These are phyloP conservation scores for Scleroderma bovista DNA, from an alignment of 768 basidiomycete species.

Conservation along the genomic window DNA sequence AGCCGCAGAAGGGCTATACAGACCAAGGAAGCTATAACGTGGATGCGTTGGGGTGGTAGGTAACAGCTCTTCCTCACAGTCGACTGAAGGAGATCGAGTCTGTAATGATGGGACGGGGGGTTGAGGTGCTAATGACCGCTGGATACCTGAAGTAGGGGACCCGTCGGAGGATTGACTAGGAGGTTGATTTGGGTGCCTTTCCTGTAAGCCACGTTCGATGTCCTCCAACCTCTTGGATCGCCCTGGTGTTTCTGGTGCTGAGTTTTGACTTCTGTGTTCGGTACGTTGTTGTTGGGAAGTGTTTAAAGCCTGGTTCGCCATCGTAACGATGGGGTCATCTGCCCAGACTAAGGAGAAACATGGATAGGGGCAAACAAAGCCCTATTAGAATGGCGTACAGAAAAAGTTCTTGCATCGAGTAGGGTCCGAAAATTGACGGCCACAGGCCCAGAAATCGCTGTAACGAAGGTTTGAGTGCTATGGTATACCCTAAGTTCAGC, in stretches of 20 bases:
- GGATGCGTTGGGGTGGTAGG: neutral
- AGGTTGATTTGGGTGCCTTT: neutral
- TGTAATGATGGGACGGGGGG: conserved; percentile 13
- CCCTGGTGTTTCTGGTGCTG: conserved; percentile 1
- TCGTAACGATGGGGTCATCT: conserved; percentile 18
- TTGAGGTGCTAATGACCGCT: neutral
- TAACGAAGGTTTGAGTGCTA: neutral
- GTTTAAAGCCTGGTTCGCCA: neutral
- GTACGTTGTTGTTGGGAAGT: neutral
- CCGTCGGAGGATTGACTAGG: neutral
- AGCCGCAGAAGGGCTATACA: conserved; percentile 9
- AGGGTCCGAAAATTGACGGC: conserved; percentile 3
- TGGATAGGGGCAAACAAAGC: conserved; percentile 2
- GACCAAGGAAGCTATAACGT: conserved; percentile 18
- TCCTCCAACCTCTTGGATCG: neutral
- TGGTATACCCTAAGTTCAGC: neutral
- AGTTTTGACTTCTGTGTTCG: neutral
- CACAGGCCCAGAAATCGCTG: conserved; percentile 37
- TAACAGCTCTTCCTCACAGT: conserved; percentile 13
- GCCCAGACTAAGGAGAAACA: conserved; percentile 25
- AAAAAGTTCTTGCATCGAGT: conserved; percentile 30
- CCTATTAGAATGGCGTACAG: conserved; percentile 19
- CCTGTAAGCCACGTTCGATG: neutral
- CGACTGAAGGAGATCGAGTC: conserved; percentile 17
- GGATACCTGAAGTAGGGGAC: neutral